A percentile compares a stretch with the other conserved stretches of the same genome.
Evolutionary conservation across 148 eudicot species (phyloP).

Genomic region (Fallopia convolvulus): DNA sequence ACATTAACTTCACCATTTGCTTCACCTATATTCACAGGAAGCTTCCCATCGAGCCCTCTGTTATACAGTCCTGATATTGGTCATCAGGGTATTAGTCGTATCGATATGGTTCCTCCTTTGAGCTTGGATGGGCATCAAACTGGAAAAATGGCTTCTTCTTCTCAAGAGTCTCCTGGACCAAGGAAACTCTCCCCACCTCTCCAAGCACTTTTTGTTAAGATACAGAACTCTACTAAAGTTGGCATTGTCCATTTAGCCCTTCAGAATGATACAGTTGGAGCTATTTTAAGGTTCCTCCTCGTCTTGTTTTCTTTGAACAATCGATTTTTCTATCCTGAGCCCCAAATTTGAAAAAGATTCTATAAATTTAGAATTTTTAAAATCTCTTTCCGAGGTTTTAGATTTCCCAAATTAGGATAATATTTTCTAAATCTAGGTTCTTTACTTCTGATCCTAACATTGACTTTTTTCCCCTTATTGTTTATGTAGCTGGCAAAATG

Average conservation of each 20-base stretch:
- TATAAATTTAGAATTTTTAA: too few species aligned
- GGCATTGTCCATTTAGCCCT: conserved; percentile 89
- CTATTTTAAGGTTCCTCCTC: conserved; percentile 61
- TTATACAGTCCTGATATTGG: conserved; percentile 75
- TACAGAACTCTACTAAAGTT: conserved; percentile 77
- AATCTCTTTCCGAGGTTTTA: too few species aligned
- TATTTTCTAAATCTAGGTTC: too few species aligned
- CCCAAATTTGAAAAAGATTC: too few species aligned
- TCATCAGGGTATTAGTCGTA: conserved; percentile 47
- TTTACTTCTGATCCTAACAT: conserved; percentile 1
- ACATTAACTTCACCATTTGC: conserved; percentile 59
- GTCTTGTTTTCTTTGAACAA: conserved; percentile 4
- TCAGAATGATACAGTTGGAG: conserved; percentile 84
- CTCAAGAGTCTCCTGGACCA: conserved; percentile 69
- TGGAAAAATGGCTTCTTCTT: conserved; percentile 46
- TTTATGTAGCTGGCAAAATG: conserved; percentile 89
- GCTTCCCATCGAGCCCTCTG: conserved; percentile 89
- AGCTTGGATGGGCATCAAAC: conserved; percentile 82
- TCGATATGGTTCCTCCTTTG: conserved; percentile 85
- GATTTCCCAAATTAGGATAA: too few species aligned
- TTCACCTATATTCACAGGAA: conserved; percentile 93
- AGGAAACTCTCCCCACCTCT: conserved; percentile 66
- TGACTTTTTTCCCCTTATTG: conserved; percentile 3
- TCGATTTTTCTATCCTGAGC: background rate
- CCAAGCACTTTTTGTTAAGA: conserved; percentile 57